A percentile compares a stretch with the other conserved stretches of the same genome.
These are phyloP conservation scores for Marasmius tenuissimus DNA, from an alignment of 1,284 basidiomycete species.

Conservation along the genomic window DNA sequence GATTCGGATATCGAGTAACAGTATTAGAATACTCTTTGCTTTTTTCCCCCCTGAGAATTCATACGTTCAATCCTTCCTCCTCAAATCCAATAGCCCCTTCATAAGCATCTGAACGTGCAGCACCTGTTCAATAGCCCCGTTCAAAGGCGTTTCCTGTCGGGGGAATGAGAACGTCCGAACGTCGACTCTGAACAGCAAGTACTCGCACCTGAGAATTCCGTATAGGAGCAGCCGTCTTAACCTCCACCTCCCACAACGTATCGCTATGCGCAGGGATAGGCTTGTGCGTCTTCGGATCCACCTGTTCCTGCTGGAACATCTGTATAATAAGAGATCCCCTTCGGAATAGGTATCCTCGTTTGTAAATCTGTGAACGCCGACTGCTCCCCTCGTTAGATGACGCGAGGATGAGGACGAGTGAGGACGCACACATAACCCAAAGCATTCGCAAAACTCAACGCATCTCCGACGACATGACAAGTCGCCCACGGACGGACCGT, in stretches of 20 bases:
- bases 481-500: conserved; percentile 81
- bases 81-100: conserved; percentile 74
- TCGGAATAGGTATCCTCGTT: conserved; percentile 73
- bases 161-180: no score
- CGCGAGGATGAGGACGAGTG: not conserved
- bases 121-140: conserved; percentile 64
- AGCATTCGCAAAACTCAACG: conserved; percentile 72
- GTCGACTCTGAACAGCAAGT: no score
- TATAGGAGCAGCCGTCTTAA: conserved; percentile 74
- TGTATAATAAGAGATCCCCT: conserved; percentile 67
- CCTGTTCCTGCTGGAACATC: conserved; percentile 82
- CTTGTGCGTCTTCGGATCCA: conserved; percentile 68
- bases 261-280: conserved; percentile 71
- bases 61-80: conserved; percentile 56
- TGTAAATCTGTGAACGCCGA: conserved; percentile 73
- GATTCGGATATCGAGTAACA: conserved; percentile 47
- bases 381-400: conserved; percentile 30
- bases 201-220: conserved; percentile 58
- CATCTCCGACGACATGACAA: conserved; percentile 73
- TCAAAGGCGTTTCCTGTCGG: conserved; percentile 52
- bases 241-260: conserved; percentile 81
- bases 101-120: conserved; percentile 76
- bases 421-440: conserved; percentile 65
- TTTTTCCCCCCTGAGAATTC: not conserved
- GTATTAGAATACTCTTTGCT: conserved; percentile 18